A percentile compares a stretch with the other conserved stretches of the same genome.
Conservation (phyloP, 1,139 yeast genomes). For the Candida glucosophila region DNA sequence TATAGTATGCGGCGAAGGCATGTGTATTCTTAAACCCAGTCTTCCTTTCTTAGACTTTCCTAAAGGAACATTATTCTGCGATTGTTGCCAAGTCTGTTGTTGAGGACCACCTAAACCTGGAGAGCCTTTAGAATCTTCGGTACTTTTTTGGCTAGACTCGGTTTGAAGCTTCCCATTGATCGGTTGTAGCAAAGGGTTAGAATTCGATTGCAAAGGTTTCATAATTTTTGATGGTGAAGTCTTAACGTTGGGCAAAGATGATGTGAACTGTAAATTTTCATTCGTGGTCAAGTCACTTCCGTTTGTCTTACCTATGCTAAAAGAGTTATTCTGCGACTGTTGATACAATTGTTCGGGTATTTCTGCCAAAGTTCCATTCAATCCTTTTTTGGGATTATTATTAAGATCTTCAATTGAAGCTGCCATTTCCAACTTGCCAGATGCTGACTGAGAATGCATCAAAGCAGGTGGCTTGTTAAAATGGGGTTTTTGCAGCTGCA, state of each 20-base stretch:
- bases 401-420: no score
- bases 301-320: slow-evolving; percentile 15
- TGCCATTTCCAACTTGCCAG: slow-evolving; percentile 29
- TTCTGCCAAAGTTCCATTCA: no score
- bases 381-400: slow-evolving; percentile 26
- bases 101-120: background rate
- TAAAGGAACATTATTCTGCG: slow-evolving; percentile 1
- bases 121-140: background rate
- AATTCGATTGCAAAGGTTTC: slow-evolving; percentile 42
- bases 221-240: slow-evolving; percentile 43
- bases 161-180: slow-evolving; percentile 35
- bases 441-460: slow-evolving; percentile 42
- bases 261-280: slow-evolving; percentile 5
- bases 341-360: no score
- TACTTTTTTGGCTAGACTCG: slow-evolving; percentile 2
- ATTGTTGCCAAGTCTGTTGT: background rate
- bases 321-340: slow-evolving; percentile 34
- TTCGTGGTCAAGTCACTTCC: slow-evolving; percentile 12
- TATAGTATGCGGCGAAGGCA: slow-evolving; percentile 41
- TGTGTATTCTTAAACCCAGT: slow-evolving; percentile 38
- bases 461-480: slow-evolving; percentile 43
- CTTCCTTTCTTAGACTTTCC: slow-evolving; percentile 18
- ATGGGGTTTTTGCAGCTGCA: slow-evolving; percentile 18
- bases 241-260: slow-evolving; percentile 12
- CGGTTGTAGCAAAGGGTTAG: slow-evolving; percentile 51